phyloP scores from a whole-genome alignment of 371 early-diverging fungal species.

The Mucor lusitanicus region DNA sequence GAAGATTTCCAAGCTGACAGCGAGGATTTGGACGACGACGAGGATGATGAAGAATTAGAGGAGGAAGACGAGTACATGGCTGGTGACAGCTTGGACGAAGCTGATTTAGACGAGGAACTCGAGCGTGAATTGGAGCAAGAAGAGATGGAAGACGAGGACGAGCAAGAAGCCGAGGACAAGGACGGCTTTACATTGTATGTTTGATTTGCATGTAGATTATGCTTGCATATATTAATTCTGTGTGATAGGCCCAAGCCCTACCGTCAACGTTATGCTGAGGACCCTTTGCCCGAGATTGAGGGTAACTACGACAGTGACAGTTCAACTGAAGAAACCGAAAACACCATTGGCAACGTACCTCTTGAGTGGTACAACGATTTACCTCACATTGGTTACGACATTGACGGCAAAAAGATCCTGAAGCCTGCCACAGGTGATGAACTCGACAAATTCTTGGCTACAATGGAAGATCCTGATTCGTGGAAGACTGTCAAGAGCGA shows the following conservation, averaged over 20 bases:
- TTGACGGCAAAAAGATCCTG: slow-evolving; percentile 89
- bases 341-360: slow-evolving; percentile 92
- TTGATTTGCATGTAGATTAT: background rate
- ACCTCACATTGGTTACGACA: slow-evolving; percentile 95
- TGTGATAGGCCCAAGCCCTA: slow-evolving; percentile 28
- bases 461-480: slow-evolving; percentile 90
- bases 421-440: slow-evolving; percentile 88
- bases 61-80: slow-evolving; percentile 38
- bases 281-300: slow-evolving; percentile 83
- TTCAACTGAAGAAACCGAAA: slow-evolving; percentile 84
- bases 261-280: slow-evolving; percentile 32
- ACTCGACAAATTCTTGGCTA: slow-evolving; percentile 89
- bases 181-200: slow-evolving; percentile 34
- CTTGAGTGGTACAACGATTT: slow-evolving; percentile 96
- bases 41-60: slow-evolving; percentile 45
- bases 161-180: slow-evolving; percentile 44
- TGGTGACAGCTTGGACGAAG: slow-evolving; percentile 20
- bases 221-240: background rate
- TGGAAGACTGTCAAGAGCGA: slow-evolving; percentile 89
- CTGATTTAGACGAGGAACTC: slow-evolving; percentile 39
- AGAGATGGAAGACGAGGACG: slow-evolving; percentile 54
- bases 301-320: slow-evolving; percentile 90
- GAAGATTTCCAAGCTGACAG: slow-evolving; percentile 27
- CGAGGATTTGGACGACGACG: slow-evolving; percentile 33
- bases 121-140: slow-evolving; percentile 28